Evolutionary conservation across 2,329 filamentous ascomycete species (phyloP), one percentile per base, ranked within the genome.

Genomic region (Cladosporium austrohemisphaericum): DNA sequence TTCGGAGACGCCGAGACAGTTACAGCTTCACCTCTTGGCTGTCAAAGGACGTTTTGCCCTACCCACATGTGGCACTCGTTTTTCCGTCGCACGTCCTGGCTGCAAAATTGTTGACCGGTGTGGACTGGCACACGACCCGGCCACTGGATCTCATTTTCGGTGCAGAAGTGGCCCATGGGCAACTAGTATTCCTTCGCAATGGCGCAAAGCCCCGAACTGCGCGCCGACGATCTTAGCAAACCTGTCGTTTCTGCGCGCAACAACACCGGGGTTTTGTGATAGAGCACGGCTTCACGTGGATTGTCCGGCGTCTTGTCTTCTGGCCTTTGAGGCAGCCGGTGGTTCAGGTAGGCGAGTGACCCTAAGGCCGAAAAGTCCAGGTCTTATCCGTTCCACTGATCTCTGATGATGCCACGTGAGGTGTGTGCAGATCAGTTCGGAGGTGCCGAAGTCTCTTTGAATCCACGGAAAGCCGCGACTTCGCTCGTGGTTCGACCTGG

Each of bases 161-260:
- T 13, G 41, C 28, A 44, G 28, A 33, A 44, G 29, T 44, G 41
- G 41, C 41, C 41, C 28, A 44, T 44, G 41, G 41, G 41, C 41
- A 44, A 40, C 5, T 25, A 36, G 16, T 36, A 36, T 36, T 36
- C 10, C 11, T 20, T 36, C n/a, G 32, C 20, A 36, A 19, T 36
- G 22, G 37, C 37, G 28, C 10, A 5, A 25, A 11, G 2, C 23
- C 20, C 38, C 38, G 26, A 41, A 13, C 13, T 18, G 16, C 20
- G 38, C 31, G 38, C 38, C 38, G 38, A n/a, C 25, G 11, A 28
- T 14, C 40, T 31, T 18, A 32, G 22, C 28, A 22, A n/a, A 23
- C 14, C 41, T 44, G 31, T 45, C 23, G 29, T 32, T 18, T 18
- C 31, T 45, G 18, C 31, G 20, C 41, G 41, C 41, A 35, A 45